These are phyloP conservation scores for Ilyonectria mors-panacis DNA, from an alignment of 2,329 filamentous ascomycete species.

Conservation along the genomic window DNA sequence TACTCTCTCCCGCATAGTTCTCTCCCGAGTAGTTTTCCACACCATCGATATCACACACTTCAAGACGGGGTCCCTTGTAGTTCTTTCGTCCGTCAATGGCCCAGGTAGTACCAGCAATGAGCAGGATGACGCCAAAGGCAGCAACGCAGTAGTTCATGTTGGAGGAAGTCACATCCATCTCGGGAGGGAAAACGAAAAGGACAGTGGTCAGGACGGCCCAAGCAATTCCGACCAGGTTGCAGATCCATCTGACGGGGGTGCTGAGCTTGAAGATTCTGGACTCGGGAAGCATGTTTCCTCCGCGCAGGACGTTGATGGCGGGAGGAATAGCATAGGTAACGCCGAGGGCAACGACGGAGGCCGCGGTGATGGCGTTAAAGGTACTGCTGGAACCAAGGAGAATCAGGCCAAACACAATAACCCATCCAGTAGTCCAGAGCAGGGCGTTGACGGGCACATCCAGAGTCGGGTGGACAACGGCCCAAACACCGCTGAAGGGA, in stretches of 20 bases:
- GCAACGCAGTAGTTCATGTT: constrained; percentile 77
- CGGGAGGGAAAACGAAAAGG: constrained; percentile 82
- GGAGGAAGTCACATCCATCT: constrained; percentile 72
- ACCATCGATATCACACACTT: constrained; percentile 36
- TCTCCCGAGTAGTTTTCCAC: constrained; percentile 14
- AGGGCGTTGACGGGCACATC: constrained; percentile 79
- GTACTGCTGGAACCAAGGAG: constrained; percentile 77
- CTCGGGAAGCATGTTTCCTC: constrained; percentile 76
- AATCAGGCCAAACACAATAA: constrained; percentile 79
- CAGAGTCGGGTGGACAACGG: constrained; percentile 72
- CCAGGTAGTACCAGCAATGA: constrained; percentile 62
- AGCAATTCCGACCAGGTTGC: constrained; percentile 66
- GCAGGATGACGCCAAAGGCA: constrained; percentile 63
- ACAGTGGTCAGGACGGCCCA: constrained; percentile 81
- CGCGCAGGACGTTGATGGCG: constrained; percentile 76
- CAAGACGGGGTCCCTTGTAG: constrained; percentile 56
- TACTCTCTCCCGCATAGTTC: constrained; percentile 11
- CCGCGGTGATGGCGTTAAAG: constrained; percentile 81
- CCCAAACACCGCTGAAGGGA: constrained; percentile 73
- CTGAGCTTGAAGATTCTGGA: constrained; percentile 55
- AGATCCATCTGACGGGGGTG: constrained; percentile 54
- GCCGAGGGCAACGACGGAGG: constrained; percentile 80
- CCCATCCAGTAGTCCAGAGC: constrained; percentile 71
- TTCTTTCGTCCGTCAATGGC: constrained; percentile 65
- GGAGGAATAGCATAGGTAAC: constrained; percentile 84